Evolutionary conservation across 1,139 yeast genomes (phyloP).

Genomic region (Barnettozyma hawaiiensis): DNA sequence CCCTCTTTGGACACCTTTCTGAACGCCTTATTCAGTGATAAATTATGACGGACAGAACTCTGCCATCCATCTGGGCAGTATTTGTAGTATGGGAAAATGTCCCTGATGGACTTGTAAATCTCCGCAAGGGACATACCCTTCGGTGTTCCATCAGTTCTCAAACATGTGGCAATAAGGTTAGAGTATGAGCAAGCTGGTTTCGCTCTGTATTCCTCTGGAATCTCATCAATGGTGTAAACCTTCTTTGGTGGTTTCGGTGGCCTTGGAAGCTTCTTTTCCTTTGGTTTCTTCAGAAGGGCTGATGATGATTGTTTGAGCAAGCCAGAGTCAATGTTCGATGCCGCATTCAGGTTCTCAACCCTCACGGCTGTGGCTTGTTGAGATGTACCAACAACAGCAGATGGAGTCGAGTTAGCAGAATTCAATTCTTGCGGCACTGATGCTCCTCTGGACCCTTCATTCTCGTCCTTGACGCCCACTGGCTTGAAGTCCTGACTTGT

Average conservation of each 20-base stretch:
- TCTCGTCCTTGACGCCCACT: conserved; percentile 5
- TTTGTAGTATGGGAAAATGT: conserved; percentile 81
- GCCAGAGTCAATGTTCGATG: neutral
- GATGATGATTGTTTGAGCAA: conserved; percentile 4
- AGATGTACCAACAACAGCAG: neutral
- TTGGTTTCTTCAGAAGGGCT: conserved; percentile 24
- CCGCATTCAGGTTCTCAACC: neutral
- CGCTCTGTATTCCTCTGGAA: conserved; percentile 77
- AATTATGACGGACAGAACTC: conserved; percentile 82
- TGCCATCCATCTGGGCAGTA: conserved; percentile 99
- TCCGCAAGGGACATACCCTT: conserved; percentile 81
- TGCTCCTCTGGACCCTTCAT: neutral
- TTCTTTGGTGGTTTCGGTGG: conserved; percentile 52
- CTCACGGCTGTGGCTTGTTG: neutral
- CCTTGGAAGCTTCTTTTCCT: conserved; percentile 42
- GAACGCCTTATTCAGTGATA: conserved; percentile 81
- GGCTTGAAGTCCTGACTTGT: conserved; percentile 24
- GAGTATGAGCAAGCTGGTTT: conserved; percentile 83
- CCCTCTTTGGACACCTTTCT: conserved; percentile 72
- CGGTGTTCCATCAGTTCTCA: conserved; percentile 56
- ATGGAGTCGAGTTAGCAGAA: neutral
- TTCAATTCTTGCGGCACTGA: neutral
- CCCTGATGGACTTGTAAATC: conserved; percentile 80
- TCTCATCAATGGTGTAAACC: conserved; percentile 64
- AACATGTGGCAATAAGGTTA: conserved; percentile 70